Evolutionary conservation across 179 eudicot genomes (phyloP), one percentile per base, ranked within the genome.

Genomic region (Actinidia chinensis): DNA sequence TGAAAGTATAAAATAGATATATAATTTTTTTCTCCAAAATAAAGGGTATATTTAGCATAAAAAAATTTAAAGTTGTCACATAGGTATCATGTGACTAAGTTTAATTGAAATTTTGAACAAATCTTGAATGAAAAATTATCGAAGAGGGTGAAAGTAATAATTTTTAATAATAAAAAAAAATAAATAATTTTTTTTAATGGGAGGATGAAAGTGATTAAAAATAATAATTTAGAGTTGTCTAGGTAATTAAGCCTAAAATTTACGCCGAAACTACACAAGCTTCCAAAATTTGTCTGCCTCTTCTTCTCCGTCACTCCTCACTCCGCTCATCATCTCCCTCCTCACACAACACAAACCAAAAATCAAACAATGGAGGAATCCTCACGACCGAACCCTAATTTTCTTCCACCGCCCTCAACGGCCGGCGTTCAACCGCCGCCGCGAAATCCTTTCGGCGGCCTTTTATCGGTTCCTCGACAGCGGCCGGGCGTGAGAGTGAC

Each of bases 401-500:
- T 51, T 23, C 22, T 22, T 7, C 14, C 5, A 20, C 36, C 73
- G 22, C 50, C 79, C 4, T 72, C 79, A 14, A 40, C 73, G 13
- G 36, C 79, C 22, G 73, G 40, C 40, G 79, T 65, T 22, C 64
- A 69, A 46, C 67, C 56, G 14, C 68, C 46, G 46, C 78, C 56
- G 13, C 46, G 25, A 2, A 12, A 4, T 20, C 47, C 25, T 2
- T 22, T 60, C 65, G 51, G 63, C 59, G 84, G 88, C 10, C 25
- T 56, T 12, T 85, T 82, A 76, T 73, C 82, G 0, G 46, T 79
- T 80, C 85, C 73, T 9, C 1, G 33, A 28, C 74, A 77, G 23
- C 86, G 91, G 4, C 98, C 98, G 36, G 84, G 85, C 54, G 50
- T 95, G 3, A 71, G 98, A 17, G 72, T 93, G 8, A 93, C 99